phyloP scores from a whole-genome alignment of 192 early-diverging fungal species.

The Coemansia sp. region DNA sequence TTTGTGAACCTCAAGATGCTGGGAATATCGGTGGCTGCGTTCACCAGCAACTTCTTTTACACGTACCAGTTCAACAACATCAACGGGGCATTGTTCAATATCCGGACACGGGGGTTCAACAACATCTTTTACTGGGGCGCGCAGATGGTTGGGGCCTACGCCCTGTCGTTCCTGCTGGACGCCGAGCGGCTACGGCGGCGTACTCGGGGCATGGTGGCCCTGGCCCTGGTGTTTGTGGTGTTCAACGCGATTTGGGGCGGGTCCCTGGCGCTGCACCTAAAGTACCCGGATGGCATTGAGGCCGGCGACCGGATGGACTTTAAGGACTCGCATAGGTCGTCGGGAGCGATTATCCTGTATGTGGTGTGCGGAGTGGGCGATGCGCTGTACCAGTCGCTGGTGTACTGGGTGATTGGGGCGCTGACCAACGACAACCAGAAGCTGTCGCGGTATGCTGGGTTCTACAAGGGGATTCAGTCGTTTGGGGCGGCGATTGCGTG shows the following conservation, averaged over 20 bases:
- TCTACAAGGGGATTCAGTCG: constrained; percentile 90
- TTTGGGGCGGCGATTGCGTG: constrained; percentile 67
- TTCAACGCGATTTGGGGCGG: constrained; percentile 64
- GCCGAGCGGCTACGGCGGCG: constrained; percentile 49
- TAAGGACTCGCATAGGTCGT: constrained; percentile 44
- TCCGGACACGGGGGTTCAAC: constrained; percentile 73
- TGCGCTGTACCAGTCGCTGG: constrained; percentile 74
- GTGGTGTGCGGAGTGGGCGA: constrained; percentile 71
- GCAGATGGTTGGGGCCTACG: constrained; percentile 69
- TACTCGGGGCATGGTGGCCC: constrained; percentile 58
- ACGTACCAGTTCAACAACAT: constrained; percentile 72
- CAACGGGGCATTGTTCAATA: constrained; percentile 65
- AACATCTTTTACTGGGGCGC: constrained; percentile 76
- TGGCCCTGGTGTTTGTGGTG: constrained; percentile 42
- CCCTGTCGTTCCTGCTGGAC: constrained; percentile 67
- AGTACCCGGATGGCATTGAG: constrained; percentile 33
- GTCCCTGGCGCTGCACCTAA: constrained; percentile 57
- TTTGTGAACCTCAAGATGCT: constrained; percentile 72
- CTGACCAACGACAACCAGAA: constrained; percentile 74
- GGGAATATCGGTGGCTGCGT: constrained; percentile 67
- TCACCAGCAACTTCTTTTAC: constrained; percentile 85
- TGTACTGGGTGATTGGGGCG: constrained; percentile 85
- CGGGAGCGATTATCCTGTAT: constrained; percentile 63
- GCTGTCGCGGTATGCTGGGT: constrained; percentile 70
- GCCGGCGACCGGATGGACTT: constrained; percentile 42